A percentile compares a stretch with the other conserved stretches of the same genome.
Conservation (phyloP, 2,329 filamentous ascomycete genomes). For the Verticillium isaacii region DNA sequence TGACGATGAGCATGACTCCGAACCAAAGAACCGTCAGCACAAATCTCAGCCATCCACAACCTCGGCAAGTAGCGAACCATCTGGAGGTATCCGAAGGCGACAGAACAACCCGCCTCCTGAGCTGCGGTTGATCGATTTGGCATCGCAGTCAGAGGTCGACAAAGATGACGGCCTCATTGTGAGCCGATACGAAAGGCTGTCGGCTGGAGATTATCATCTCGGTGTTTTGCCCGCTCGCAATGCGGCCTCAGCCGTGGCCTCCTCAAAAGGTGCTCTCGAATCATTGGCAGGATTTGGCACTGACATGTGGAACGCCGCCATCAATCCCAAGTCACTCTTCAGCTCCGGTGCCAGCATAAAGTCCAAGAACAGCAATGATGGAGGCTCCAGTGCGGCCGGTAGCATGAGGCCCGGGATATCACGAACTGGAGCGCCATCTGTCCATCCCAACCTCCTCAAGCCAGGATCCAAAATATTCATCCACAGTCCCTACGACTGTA, state of each 20-base stretch:
- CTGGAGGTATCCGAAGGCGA: conserved; percentile 63
- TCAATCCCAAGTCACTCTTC: conserved; percentile 83
- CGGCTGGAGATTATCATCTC: conserved; percentile 88
- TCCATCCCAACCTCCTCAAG: conserved; percentile 52
- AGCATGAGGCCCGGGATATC: conserved; percentile 20
- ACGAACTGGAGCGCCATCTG: conserved; percentile 10
- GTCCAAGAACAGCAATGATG: conserved; percentile 58
- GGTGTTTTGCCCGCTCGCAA: conserved; percentile 71
- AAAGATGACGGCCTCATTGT: conserved; percentile 84
- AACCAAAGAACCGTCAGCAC: conserved; percentile 26
- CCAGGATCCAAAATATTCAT: conserved; percentile 75
- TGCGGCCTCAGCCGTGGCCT: conserved; percentile 58
- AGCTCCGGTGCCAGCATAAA: conserved; percentile 77
- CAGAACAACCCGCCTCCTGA: conserved; percentile 83
- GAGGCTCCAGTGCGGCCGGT: conserved; percentile 37
- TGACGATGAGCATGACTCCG: conserved; percentile 39
- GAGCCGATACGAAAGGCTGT: conserved; percentile 80
- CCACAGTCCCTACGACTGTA: conserved; percentile 93
- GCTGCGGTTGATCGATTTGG: conserved; percentile 83
- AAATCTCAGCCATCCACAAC: conserved; percentile 37
- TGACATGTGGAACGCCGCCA: conserved; percentile 86
- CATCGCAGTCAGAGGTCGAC: conserved; percentile 80
- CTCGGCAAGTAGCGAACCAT: conserved; percentile 51
- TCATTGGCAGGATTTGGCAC: conserved; percentile 66
- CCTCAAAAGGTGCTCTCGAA: conserved; percentile 70